Conservation (phyloP, 2,329 filamentous ascomycete genomes). For the Xylariaceae sp. region DNA sequence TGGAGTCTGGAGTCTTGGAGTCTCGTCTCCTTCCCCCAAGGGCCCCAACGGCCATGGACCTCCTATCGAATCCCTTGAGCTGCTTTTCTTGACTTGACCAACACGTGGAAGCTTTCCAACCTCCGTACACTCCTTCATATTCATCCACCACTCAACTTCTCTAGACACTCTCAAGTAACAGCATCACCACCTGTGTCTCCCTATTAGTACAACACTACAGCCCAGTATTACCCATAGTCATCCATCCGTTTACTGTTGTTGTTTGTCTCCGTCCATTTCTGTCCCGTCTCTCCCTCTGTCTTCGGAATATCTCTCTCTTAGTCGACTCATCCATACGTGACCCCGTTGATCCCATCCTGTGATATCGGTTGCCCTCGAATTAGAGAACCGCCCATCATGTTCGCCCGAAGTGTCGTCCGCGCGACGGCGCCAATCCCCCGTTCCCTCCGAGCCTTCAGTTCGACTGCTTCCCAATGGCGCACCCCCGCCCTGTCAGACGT, state of each 20-base stretch:
- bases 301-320: neutral
- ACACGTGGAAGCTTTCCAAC: neutral
- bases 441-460: slow-evolving; percentile 53
- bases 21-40: neutral
- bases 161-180: too few relatives aligned
- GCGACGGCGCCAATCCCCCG: slow-evolving; percentile 42
- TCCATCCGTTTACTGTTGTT: neutral
- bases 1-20: too few relatives aligned
- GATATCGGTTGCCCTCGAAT: neutral
- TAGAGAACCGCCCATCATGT: slow-evolving; percentile 37
- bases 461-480: slow-evolving; percentile 44
- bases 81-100: neutral
- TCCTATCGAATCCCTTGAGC: neutral
- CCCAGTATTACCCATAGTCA: too few relatives aligned
- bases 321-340: neutral
- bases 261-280: too few relatives aligned
- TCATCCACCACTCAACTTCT: too few relatives aligned
- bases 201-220: neutral
- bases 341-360: slow-evolving; percentile 7
- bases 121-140: neutral
- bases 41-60: neutral
- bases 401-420: slow-evolving; percentile 48
- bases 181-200: neutral
- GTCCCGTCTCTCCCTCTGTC: too few relatives aligned
- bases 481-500: slow-evolving; percentile 84